Percentiles rank a stretch among this genome's conserved stretches.
These are phyloP conservation scores for Astrothelium macrocarpum DNA, from an alignment of 495 filamentous ascomycete genomes.

Conservation along the genomic window DNA sequence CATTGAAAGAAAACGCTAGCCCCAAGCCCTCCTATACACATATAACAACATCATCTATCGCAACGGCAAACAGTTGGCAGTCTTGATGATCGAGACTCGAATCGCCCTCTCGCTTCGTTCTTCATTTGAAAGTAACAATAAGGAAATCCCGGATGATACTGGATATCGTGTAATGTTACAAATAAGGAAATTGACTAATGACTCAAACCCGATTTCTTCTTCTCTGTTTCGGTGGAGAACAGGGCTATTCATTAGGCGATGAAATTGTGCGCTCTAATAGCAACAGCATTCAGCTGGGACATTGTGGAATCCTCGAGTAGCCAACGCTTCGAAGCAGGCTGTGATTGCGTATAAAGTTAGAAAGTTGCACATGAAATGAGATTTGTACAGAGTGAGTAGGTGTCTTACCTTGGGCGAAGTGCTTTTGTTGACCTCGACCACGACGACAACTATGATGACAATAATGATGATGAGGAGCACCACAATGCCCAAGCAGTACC, in stretches of 20 bases:
- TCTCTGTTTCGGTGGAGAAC: not conserved
- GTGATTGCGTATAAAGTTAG: not conserved
- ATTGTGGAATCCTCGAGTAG: not conserved
- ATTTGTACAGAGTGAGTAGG: not conserved
- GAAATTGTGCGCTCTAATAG: not conserved
- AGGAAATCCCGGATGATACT: not conserved
- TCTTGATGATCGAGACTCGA: not conserved
- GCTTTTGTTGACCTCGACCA: constrained; percentile 38
- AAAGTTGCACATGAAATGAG: no score
- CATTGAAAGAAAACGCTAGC: not conserved
- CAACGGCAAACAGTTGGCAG: not conserved
- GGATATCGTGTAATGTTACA: not conserved
- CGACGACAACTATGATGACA: constrained; percentile 41
- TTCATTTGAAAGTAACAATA: not conserved
- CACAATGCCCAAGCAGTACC: constrained; percentile 79
- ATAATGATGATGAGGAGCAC: constrained; percentile 41
- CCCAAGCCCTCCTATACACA: constrained; percentile 1
- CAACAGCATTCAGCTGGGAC: not conserved
- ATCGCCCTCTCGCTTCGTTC: not conserved
- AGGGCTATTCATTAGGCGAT: not conserved
- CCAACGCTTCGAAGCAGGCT: not conserved
- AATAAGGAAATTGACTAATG: not conserved
- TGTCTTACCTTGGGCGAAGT: constrained; percentile 3
- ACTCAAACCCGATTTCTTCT: not conserved
- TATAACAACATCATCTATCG: not conserved